Conservation (phyloP, 2,329 filamentous ascomycete species). For the Exophiala calicioides region DNA sequence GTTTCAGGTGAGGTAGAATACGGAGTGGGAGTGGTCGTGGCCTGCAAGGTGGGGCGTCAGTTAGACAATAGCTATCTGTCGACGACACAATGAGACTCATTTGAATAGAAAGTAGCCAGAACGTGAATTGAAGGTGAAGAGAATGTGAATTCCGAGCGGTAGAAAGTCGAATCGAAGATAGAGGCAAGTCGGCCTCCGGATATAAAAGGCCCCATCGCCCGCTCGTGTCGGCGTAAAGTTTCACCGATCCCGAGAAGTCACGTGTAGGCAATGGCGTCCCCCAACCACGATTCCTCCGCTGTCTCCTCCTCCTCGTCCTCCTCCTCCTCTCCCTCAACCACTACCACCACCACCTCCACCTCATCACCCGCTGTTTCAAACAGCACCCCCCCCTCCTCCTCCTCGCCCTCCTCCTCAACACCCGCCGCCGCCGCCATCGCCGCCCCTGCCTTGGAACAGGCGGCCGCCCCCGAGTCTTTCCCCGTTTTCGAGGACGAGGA, state of each 20-base stretch:
- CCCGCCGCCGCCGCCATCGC: constrained; percentile 11
- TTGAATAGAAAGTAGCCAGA: constrained; percentile 4
- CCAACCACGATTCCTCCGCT: too few species aligned
- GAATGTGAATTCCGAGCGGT: too few species aligned
- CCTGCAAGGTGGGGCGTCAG: too few species aligned
- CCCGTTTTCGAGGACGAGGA: constrained; percentile 24
- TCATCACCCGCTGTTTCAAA: constrained; percentile 3
- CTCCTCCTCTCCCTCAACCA: too few species aligned
- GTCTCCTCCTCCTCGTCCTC: too few species aligned
- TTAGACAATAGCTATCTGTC: not conserved
- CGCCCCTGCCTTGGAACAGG: constrained; percentile 10
- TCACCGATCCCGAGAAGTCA: too few species aligned
- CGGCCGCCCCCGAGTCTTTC: constrained; percentile 18
- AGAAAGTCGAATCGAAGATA: too few species aligned
- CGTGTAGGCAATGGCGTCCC: too few species aligned
- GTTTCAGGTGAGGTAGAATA: constrained; percentile 4
- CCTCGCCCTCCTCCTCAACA: constrained; percentile 6
- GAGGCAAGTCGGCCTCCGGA: too few species aligned
- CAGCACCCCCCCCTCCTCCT: constrained; percentile 5
- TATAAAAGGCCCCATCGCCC: too few species aligned
- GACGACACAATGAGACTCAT: constrained; percentile 4
- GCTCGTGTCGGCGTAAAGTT: too few species aligned
- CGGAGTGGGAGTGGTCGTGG: too few species aligned
- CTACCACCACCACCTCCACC: constrained; percentile 7
- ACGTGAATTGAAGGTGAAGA: constrained; percentile 1